phyloP scores from a whole-genome alignment of 2,329 filamentous ascomycete genomes.

The Ceratocystis alfenasii region DNA sequence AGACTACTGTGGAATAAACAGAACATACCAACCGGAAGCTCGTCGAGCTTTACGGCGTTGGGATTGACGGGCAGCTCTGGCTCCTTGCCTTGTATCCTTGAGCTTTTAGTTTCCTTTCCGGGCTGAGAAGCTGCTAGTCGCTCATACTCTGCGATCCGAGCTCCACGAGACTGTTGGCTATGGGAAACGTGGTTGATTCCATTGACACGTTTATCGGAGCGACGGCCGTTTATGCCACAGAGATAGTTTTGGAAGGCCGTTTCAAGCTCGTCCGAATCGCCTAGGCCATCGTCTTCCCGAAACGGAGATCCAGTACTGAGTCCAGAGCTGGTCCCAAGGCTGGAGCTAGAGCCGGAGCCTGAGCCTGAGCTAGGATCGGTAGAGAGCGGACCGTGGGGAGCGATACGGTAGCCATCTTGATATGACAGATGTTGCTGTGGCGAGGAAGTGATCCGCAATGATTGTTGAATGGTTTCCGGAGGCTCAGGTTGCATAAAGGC shows the following conservation, averaged over 20 bases:
- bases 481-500: slow-evolving; percentile 13
- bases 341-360: neutral
- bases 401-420: slow-evolving; percentile 9
- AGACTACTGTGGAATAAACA: neutral
- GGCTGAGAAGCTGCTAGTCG: neutral
- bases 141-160: neutral
- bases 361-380: neutral
- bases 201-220: neutral
- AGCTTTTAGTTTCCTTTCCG: neutral
- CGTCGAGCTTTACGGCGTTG: neutral
- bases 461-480: neutral
- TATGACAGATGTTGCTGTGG: neutral
- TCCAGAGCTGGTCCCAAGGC: neutral
- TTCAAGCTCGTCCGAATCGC: slow-evolving; percentile 12
- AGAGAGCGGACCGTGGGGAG: neutral
- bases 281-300: neutral
- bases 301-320: neutral
- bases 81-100: neutral
- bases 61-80: neutral
- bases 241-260: slow-evolving; percentile 12
- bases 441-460: neutral
- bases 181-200: neutral
- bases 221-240: neutral
- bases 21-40: slow-evolving; percentile 9
- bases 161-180: neutral